phyloP scores from a whole-genome alignment of 306 rosid species.

The Lathyrus sativus region DNA sequence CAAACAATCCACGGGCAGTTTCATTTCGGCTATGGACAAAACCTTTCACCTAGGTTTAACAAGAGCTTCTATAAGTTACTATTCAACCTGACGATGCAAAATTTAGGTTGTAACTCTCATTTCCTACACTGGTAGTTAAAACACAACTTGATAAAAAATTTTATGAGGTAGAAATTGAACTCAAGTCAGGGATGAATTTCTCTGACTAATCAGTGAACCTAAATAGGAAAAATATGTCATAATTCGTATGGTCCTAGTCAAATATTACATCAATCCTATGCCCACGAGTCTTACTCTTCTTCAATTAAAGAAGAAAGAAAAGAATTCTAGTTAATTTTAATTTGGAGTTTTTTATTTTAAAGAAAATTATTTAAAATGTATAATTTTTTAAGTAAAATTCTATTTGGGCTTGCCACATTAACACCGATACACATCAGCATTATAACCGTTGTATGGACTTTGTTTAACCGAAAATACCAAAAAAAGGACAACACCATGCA shows the following conservation, averaged over 20 bases:
- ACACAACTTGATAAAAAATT: conserved; percentile 14
- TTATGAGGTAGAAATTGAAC: conserved; percentile 16
- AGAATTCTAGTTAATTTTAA: not conserved
- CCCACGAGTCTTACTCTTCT: conserved; percentile 61
- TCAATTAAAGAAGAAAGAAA: not conserved
- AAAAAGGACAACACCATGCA: not conserved
- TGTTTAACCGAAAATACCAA: not conserved
- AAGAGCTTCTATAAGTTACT: not conserved
- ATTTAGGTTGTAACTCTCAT: conserved; percentile 18
- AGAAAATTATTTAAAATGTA: not conserved
- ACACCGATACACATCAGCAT: not conserved
- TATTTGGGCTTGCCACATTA: not conserved
- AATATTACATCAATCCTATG: conserved; percentile 54
- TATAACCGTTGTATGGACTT: not conserved
- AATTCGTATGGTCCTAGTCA: not conserved
- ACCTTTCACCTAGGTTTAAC: conserved; percentile 17
- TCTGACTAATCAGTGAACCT: conserved; percentile 17
- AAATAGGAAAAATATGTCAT: not conserved
- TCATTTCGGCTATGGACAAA: conserved; percentile 26
- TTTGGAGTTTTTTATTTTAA: not conserved
- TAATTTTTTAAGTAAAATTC: not conserved
- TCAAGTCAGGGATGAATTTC: conserved; percentile 16
- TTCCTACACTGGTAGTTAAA: conserved; percentile 15
- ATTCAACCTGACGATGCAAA: conserved; percentile 7
- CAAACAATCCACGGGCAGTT: not conserved